Evolutionary conservation across 441 rosid genomes (phyloP).

Genomic region (Manihot esculenta): DNA sequence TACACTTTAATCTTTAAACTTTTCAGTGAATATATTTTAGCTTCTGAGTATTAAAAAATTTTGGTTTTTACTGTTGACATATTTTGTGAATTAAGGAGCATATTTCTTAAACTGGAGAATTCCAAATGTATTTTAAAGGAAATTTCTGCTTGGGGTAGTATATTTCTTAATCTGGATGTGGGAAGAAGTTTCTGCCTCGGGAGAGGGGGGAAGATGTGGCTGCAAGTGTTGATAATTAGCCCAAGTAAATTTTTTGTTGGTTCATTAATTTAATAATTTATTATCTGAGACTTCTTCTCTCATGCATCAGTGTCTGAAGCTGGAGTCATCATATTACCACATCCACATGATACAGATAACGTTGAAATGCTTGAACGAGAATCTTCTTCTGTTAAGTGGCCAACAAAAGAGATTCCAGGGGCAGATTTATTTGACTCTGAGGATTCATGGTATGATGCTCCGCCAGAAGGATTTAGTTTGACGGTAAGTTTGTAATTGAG

Average conservation of each 20-base stretch:
- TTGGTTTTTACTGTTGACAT: background rate
- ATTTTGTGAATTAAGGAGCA: background rate
- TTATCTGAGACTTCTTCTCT: background rate
- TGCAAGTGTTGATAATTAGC: background rate
- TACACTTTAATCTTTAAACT: background rate
- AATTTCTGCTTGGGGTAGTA: background rate
- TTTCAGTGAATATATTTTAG: background rate
- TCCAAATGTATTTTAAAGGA: background rate
- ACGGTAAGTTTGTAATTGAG: conserved; percentile 44
- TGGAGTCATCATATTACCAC: conserved; percentile 68
- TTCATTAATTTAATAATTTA: background rate
- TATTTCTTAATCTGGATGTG: too few species aligned
- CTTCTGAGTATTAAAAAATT: background rate
- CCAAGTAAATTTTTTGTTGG: background rate
- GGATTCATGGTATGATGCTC: conserved; percentile 82
- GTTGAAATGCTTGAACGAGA: conserved; percentile 40
- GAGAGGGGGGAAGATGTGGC: too few species aligned
- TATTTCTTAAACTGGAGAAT: background rate
- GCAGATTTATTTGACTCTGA: conserved; percentile 68
- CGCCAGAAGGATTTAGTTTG: conserved; percentile 82
- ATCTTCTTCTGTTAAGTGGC: conserved; percentile 57
- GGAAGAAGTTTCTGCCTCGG: too few species aligned
- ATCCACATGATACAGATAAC: conserved; percentile 41
- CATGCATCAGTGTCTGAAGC: conserved; percentile 58
- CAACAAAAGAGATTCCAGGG: conserved; percentile 51